Base-by-base conservation (phyloP, 805 yeast genomes). In the Scheffersomyces coipomensis region DNA sequence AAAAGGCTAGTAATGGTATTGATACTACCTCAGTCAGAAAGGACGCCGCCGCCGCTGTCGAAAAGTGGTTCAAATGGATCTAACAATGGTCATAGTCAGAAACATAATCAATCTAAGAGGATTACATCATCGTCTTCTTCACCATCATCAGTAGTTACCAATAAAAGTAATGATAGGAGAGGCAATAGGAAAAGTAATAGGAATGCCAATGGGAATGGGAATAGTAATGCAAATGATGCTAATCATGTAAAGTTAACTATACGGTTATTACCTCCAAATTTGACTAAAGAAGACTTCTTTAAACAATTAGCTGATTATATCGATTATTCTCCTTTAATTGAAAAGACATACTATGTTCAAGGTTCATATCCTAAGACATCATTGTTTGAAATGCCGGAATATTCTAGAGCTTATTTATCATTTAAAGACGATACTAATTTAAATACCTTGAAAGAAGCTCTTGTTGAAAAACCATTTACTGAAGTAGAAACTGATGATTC, bases 211-310 rank as follows among this genome's bases (percentile, higher is more conserved):
- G n/a, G n/a, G n/a, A n/a, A n/a, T n/a, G n/a, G n/a, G n/a, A n/a
- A n/a, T n/a, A n/a, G n/a, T n/a, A n/a, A n/a, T n/a, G n/a, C n/a
- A n/a, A n/a, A n/a, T n/a, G n/a, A n/a, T n/a, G n/a, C n/a, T n/a
- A n/a, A 9, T 21, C 34, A 29, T 51, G 58, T 6, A 39, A 69
- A 68, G 42, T 33, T 70, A 2, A 58, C 55, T 0, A 53, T 75
- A 2, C 60, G 81, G 38, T 50, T 67, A 6, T 52, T 76, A 10
- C 81, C 81, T 2, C 76, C 80, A 2, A 31, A 40, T 10, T 30
- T 45, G 4, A 23, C 34, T 18, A 44, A 45, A 22, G 3, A 19
- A 9, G 44, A 45, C 6, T 45, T 45, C 21, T 33, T 42, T 19
- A 37, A 33, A 15, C 49, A 45, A 32, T 32, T 45, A 18, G 36